Conservation (phyloP, 2,329 filamentous ascomycete species). For the Pyricularia sp. region DNA sequence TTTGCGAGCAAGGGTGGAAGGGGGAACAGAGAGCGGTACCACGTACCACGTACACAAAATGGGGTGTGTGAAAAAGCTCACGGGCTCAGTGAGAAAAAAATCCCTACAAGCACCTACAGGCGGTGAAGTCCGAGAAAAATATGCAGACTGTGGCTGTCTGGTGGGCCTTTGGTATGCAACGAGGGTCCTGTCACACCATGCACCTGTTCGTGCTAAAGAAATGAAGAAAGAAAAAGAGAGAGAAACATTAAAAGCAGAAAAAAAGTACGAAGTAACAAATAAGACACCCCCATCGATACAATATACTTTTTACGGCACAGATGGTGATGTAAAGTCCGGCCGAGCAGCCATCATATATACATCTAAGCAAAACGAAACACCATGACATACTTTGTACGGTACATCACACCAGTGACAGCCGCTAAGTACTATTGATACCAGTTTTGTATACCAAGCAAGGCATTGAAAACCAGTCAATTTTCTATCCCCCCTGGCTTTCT, state of each 20-base stretch:
- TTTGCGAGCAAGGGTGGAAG: not conserved
- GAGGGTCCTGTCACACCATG: not conserved
- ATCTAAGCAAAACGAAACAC: too few species aligned
- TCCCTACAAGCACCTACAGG: not conserved
- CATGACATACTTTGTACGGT: too few species aligned
- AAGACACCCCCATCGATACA: not conserved
- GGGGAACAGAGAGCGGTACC: not conserved
- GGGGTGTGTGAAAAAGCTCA: not conserved
- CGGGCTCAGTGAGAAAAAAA: not conserved
- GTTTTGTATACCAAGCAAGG: too few species aligned
- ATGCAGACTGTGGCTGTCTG: not conserved
- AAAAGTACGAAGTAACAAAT: not conserved
- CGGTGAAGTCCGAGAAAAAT: not conserved
- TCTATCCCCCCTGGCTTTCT: too few species aligned
- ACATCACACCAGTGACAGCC: too few species aligned
- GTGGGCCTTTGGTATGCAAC: not conserved
- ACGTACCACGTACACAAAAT: not conserved
- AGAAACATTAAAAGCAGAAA: too few species aligned
- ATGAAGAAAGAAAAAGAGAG: too few species aligned
- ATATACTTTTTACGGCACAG: not conserved
- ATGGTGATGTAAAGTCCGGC: not conserved
- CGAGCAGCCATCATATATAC: not conserved
- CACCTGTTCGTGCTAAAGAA: not conserved
- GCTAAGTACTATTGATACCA: too few species aligned
- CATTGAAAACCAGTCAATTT: too few species aligned